phyloP scores from a whole-genome alignment of 768 basidiomycete species.

The Tricholoma furcatifolium region DNA sequence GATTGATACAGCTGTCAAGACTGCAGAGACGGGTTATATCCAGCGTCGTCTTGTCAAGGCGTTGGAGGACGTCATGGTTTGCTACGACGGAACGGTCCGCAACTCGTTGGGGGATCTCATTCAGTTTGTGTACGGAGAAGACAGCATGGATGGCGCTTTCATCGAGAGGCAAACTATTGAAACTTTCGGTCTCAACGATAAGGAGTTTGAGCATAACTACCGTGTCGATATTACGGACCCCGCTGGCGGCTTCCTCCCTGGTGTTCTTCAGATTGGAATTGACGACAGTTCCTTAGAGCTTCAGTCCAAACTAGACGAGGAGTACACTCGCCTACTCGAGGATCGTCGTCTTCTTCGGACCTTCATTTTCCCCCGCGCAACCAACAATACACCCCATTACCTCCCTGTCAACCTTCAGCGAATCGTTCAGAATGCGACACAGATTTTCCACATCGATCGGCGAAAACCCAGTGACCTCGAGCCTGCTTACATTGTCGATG shows the following conservation, averaged over 20 bases:
- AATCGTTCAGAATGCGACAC: slow-evolving; percentile 91
- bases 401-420: slow-evolving; percentile 95
- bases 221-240: slow-evolving; percentile 94
- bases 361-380: slow-evolving; percentile 80
- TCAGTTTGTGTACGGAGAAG: slow-evolving; percentile 97
- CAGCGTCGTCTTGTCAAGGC: slow-evolving; percentile 98
- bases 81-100: slow-evolving; percentile 96
- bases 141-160: slow-evolving; percentile 98
- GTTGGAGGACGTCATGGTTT: slow-evolving; percentile 94
- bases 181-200: slow-evolving; percentile 78
- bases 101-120: slow-evolving; percentile 96
- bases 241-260: slow-evolving; percentile 73
- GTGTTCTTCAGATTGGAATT: slow-evolving; percentile 83
- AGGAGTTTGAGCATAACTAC: slow-evolving; percentile 87
- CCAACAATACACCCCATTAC: slow-evolving; percentile 73
- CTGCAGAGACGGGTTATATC: slow-evolving; percentile 98
- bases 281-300: slow-evolving; percentile 82
- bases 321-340: slow-evolving; percentile 53
- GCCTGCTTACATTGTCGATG: slow-evolving; percentile 82
- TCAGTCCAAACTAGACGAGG: slow-evolving; percentile 80
- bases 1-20: slow-evolving; percentile 99
- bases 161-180: slow-evolving; percentile 96
- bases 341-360: slow-evolving; percentile 80
- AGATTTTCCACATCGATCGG: slow-evolving; percentile 96
- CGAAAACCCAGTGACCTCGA: slow-evolving; percentile 92